phyloP scores from a whole-genome alignment of 2,329 filamentous ascomycete species.

The Exophiala oligosperma region DNA sequence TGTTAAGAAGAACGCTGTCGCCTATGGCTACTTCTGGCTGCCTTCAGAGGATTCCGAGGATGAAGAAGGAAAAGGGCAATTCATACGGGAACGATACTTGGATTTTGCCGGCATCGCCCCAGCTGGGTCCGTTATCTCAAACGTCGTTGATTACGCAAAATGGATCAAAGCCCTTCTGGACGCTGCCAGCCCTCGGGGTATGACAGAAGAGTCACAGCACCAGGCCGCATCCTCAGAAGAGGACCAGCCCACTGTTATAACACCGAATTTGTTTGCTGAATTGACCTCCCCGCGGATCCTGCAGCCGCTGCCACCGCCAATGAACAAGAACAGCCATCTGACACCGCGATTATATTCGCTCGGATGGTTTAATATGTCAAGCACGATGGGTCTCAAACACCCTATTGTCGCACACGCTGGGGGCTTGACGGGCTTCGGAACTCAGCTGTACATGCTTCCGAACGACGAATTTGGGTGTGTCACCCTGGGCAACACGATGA shows the following conservation, averaged over 20 bases:
- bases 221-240: background rate
- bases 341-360: background rate
- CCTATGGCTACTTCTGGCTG: slow-evolving; percentile 29
- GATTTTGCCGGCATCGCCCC: slow-evolving; percentile 14
- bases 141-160: slow-evolving; percentile 44
- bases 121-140: slow-evolving; percentile 34
- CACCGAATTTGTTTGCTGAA: background rate
- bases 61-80: slow-evolving; percentile 12
- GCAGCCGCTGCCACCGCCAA: background rate
- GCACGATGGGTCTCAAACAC: background rate
- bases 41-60: too few species aligned
- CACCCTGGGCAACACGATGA: slow-evolving; percentile 5
- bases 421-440: slow-evolving; percentile 9
- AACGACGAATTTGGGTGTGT: slow-evolving; percentile 10
- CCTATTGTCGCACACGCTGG: slow-evolving; percentile 5
- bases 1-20: slow-evolving; percentile 26
- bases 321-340: background rate
- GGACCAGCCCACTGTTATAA: too few species aligned
- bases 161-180: slow-evolving; percentile 42
- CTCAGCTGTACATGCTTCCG: slow-evolving; percentile 6
- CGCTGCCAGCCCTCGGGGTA: slow-evolving; percentile 31
- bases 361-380: background rate
- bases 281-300: background rate
- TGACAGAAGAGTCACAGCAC: background rate
- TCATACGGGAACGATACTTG: slow-evolving; percentile 3